phyloP scores from a whole-genome alignment of 2,329 filamentous ascomycete species.

The Seiridium cupressi region DNA sequence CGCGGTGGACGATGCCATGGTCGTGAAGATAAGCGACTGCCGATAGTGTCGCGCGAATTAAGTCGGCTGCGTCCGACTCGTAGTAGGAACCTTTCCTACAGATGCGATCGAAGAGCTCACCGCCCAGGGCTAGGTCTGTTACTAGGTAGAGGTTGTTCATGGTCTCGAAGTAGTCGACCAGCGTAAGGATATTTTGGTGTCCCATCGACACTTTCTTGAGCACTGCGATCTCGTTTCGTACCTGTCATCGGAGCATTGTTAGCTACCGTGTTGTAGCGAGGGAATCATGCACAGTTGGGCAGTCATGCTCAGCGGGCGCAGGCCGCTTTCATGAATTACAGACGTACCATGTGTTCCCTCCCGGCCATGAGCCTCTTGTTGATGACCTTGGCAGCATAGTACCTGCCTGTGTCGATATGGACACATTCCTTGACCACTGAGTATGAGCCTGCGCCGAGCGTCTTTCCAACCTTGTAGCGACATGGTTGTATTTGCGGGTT shows the following conservation, averaged over 20 bases:
- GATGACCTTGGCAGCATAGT: constrained; percentile 99
- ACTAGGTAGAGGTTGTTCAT: constrained; percentile 99
- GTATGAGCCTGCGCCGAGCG: constrained; percentile 92
- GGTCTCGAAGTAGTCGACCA: constrained; percentile 99
- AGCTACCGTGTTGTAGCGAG: background rate
- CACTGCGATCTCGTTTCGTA: constrained; percentile 96
- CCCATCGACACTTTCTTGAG: constrained; percentile 99
- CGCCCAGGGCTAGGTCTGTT: constrained; percentile 91
- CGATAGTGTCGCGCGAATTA: constrained; percentile 91
- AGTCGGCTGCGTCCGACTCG: constrained; percentile 91
- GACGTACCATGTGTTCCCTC: constrained; percentile 88
- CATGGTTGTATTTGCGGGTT: constrained; percentile 82
- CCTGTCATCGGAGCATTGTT: constrained; percentile 45
- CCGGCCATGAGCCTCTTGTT: constrained; percentile 98
- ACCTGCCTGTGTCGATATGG: constrained; percentile 94
- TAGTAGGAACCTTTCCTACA: constrained; percentile 98
- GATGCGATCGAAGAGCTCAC: constrained; percentile 97
- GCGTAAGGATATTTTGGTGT: constrained; percentile 94
- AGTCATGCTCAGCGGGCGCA: too few relatives aligned
- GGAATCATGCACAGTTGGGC: too few relatives aligned
- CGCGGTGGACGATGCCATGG: constrained; percentile 96
- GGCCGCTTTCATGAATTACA: background rate
- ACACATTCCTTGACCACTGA: constrained; percentile 99
- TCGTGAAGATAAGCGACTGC: constrained; percentile 99
- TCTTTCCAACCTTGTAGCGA: constrained; percentile 98